Conservation (phyloP, 768 basidiomycete species). For the Paxillus rubicundulus region DNA sequence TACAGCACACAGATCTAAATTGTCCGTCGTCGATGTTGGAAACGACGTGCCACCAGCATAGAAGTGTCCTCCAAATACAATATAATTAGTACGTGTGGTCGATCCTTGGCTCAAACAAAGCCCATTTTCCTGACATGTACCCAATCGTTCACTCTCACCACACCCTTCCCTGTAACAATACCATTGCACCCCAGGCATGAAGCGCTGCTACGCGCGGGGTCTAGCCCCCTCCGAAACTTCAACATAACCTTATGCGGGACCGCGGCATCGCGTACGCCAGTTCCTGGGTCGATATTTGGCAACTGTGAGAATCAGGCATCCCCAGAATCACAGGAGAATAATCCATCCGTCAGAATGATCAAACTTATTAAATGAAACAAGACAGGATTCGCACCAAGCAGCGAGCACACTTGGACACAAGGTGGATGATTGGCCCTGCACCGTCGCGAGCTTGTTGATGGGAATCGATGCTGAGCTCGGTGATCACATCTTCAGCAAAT, state of each 20-base stretch:
- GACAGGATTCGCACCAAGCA: conserved; percentile 56
- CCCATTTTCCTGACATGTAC: conserved; percentile 49
- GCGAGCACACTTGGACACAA: conserved; percentile 69
- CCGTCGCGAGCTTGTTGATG: conserved; percentile 16
- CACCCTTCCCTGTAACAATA: conserved; percentile 48
- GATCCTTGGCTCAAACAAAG: conserved; percentile 16
- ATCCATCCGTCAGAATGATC: conserved; percentile 1
- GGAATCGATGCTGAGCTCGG: conserved; percentile 54
- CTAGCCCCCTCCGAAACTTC: conserved; percentile 66
- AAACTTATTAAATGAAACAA: conserved; percentile 3
- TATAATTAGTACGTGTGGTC: not conserved
- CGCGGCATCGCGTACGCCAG: conserved; percentile 63
- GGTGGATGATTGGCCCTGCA: conserved; percentile 36
- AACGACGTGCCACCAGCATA: not conserved
- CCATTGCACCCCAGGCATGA: conserved; percentile 72
- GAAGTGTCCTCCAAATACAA: not conserved
- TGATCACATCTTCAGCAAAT: conserved; percentile 72
- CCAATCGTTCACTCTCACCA: conserved; percentile 59
- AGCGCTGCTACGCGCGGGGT: conserved; percentile 45
- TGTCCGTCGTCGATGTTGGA: not conserved
- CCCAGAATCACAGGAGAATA: not conserved
- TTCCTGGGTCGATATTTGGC: conserved; percentile 67
- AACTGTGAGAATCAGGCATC: conserved; percentile 42
- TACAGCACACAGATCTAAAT: not conserved
- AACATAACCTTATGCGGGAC: conserved; percentile 75